Evolutionary conservation across 2,329 filamentous ascomycete species (phyloP).

Genomic region (Bipolaris zeicola): DNA sequence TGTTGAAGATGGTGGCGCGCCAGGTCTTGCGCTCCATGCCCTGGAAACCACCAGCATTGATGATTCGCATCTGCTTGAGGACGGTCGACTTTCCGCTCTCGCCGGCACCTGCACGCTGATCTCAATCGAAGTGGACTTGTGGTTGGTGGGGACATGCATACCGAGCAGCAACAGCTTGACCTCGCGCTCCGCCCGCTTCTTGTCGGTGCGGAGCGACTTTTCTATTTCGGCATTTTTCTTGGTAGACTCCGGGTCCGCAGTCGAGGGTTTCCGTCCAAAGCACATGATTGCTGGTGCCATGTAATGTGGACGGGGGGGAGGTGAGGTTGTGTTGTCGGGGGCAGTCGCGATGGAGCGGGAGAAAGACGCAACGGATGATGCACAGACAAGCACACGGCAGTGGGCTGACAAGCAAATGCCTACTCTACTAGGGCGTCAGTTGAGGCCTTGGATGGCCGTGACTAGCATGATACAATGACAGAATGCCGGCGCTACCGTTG

Average conservation of each 20-base stretch:
- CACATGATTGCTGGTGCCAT: constrained; percentile 56
- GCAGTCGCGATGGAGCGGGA: constrained; percentile 9
- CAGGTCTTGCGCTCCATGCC: constrained; percentile 89
- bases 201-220: constrained; percentile 80
- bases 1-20: constrained; percentile 94
- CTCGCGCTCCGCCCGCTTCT: constrained; percentile 83
- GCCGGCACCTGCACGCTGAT: constrained; percentile 73
- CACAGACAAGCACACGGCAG: constrained; percentile 8
- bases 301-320: constrained; percentile 13
- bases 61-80: constrained; percentile 98
- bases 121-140: constrained; percentile 28
- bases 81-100: constrained; percentile 97
- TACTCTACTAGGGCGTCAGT: constrained; percentile 5
- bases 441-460: constrained; percentile 1
- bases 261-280: constrained; percentile 57
- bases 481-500: constrained; percentile 17
- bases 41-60: constrained; percentile 90
- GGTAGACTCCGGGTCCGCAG: constrained; percentile 53
- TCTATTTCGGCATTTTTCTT: constrained; percentile 75
- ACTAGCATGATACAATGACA: constrained; percentile 7
- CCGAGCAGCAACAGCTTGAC: constrained; percentile 93
- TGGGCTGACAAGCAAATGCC: neutral
- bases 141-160: constrained; percentile 56
- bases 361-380: constrained; percentile 12
- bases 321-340: neutral